These are phyloP conservation scores for Helminthosporium solani DNA, from an alignment of 2,329 filamentous ascomycete genomes.

Conservation along the genomic window DNA sequence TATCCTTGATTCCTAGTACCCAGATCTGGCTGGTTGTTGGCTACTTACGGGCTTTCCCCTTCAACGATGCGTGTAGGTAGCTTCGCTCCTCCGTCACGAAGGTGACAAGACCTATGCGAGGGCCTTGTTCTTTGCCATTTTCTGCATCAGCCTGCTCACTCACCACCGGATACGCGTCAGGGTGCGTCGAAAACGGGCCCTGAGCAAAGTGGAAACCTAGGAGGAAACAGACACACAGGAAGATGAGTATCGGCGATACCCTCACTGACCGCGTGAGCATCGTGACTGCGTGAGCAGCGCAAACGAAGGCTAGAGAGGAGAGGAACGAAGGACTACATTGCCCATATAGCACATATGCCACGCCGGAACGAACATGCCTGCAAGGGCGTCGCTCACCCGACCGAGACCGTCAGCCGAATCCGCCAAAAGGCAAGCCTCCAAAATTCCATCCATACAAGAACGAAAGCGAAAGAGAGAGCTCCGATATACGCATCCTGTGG, in stretches of 20 bases:
- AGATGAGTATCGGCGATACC: slow-evolving; percentile 23
- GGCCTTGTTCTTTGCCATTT: slow-evolving; percentile 13
- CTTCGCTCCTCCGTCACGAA: slow-evolving; percentile 41
- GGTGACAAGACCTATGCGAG: slow-evolving; percentile 38
- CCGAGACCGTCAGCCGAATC: slow-evolving; percentile 11
- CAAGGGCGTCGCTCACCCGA: slow-evolving; percentile 14
- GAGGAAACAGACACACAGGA: slow-evolving; percentile 32
- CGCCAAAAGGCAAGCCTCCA: neutral
- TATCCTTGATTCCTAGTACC: neutral
- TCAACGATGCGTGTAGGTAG: slow-evolving; percentile 39
- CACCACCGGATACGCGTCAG: neutral
- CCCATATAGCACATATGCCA: slow-evolving; percentile 6
- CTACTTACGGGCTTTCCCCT: slow-evolving; percentile 40
- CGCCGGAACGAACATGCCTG: slow-evolving; percentile 20
- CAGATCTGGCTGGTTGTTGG: slow-evolving; percentile 14
- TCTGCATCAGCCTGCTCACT: neutral
- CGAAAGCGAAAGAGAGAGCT: too few relatives aligned
- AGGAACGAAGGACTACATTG: neutral
- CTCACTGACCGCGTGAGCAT: slow-evolving; percentile 33
- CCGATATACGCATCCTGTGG: neutral
- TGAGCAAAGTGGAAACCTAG: slow-evolving; percentile 34
- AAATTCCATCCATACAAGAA: too few relatives aligned
- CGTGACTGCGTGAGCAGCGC: slow-evolving; percentile 5
- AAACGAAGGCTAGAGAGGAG: neutral
- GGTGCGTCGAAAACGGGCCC: slow-evolving; percentile 16